Percentiles rank a stretch among this genome's conserved stretches.
These are phyloP conservation scores for Kuraishia hungarica DNA, from an alignment of 805 yeast species.

Conservation along the genomic window DNA sequence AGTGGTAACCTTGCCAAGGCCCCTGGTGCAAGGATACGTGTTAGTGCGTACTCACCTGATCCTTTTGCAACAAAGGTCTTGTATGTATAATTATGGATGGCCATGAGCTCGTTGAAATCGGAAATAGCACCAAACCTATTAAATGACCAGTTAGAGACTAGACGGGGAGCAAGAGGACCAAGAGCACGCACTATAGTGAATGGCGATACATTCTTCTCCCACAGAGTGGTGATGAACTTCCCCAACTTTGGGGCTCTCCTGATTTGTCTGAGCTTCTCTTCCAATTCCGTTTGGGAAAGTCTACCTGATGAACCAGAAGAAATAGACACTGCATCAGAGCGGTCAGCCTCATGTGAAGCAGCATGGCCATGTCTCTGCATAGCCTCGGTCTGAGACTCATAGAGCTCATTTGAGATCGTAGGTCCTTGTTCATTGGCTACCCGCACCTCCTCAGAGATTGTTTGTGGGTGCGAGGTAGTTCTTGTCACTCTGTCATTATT, in stretches of 20 bases:
- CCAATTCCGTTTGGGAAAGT: constrained; percentile 11
- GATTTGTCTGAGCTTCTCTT: constrained; percentile 15
- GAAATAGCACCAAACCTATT: constrained; percentile 28
- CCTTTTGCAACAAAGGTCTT: constrained; percentile 44
- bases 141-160: constrained; percentile 48
- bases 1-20: constrained; percentile 50
- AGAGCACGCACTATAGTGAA: constrained; percentile 37
- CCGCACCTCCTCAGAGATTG: constrained; percentile 7
- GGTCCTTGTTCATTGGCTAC: constrained; percentile 16
- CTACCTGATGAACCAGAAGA: constrained; percentile 5
- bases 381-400: constrained; percentile 11
- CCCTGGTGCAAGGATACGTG: constrained; percentile 51
- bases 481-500: constrained; percentile 3
- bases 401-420: constrained; percentile 23
- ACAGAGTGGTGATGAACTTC: constrained; percentile 29
- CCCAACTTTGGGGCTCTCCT: constrained; percentile 25
- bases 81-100: constrained; percentile 47
- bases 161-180: constrained; percentile 48
- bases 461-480: constrained; percentile 6
- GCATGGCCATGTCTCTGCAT: not conserved
- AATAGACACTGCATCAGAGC: constrained; percentile 6
- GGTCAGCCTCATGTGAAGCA: not conserved
- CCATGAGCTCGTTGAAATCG: constrained; percentile 22
- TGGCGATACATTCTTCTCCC: constrained; percentile 51
- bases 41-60: constrained; percentile 58